Percentiles rank a stretch among this genome's conserved stretches.
Evolutionary conservation across 208 protist genomes (phyloP).

Genomic region (Balamuthia mandrillaris): DNA sequence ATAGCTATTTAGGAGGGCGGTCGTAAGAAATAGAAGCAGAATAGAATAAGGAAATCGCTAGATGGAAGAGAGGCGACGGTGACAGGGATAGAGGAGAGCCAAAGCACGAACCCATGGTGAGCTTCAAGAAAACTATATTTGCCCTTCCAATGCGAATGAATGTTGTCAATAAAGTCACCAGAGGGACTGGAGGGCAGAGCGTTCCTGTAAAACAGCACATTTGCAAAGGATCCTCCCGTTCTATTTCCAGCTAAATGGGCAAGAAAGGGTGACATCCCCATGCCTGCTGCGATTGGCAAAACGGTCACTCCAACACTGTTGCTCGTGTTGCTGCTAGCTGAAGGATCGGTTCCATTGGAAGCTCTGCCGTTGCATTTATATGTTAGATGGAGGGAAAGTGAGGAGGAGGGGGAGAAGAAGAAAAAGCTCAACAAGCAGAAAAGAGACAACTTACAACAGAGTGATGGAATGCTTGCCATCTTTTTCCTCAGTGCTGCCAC

Average conservation of each 20-base stretch:
- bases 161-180: slow-evolving; percentile 4
- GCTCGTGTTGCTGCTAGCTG: neutral
- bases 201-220: neutral
- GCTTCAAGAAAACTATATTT: neutral
- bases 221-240: too few relatives aligned
- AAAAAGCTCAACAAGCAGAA: neutral
- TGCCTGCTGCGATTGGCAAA: neutral
- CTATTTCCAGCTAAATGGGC: neutral
- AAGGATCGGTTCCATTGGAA: neutral
- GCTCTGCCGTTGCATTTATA: neutral
- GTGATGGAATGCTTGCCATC: neutral
- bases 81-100: too few relatives aligned
- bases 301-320: neutral
- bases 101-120: slow-evolving; percentile 8
- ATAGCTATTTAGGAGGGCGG: too few relatives aligned
- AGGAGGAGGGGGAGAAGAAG: too few relatives aligned
- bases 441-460: neutral
- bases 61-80: too few relatives aligned
- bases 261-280: neutral
- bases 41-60: too few relatives aligned
- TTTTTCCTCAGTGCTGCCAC: too few relatives aligned
- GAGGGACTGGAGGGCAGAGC: neutral
- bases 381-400: neutral
- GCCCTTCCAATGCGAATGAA: neutral
- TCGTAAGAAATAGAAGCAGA: too few relatives aligned